A percentile compares a stretch with the other conserved stretches of the same genome.
These are phyloP conservation scores for Salix exigua DNA, from an alignment of 345 rosid species.

Conservation along the genomic window DNA sequence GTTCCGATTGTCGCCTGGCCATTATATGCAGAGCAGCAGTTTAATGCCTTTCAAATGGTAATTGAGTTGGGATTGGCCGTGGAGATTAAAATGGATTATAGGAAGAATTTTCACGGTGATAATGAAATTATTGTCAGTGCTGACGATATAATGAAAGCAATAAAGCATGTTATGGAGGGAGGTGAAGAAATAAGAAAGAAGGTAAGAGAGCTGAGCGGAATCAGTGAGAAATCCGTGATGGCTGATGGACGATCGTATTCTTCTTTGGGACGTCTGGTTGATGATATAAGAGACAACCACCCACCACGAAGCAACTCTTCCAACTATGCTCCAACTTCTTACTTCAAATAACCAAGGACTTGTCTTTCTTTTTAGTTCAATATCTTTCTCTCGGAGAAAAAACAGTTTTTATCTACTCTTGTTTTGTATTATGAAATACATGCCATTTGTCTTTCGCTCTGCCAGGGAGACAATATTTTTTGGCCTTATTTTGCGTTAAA, in stretches of 20 bases:
- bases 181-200: not conserved
- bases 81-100: not conserved
- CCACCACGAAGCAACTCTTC: no score
- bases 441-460: no score
- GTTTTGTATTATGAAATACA: no score
- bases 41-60: conserved; percentile 9
- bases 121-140: not conserved
- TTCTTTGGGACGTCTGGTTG: not conserved
- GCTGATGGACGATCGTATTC: not conserved
- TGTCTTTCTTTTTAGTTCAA: no score
- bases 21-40: conserved; percentile 4
- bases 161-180: not conserved
- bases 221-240: not conserved
- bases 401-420: no score
- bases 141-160: not conserved
- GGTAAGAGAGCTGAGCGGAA: not conserved
- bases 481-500: no score
- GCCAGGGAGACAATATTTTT: no score
- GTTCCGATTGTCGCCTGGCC: conserved; percentile 16
- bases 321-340: no score
- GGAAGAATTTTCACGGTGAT: not conserved
- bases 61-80: conserved; percentile 1
- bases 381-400: no score
- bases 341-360: no score
- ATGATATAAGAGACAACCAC: no score